phyloP scores from a whole-genome alignment of 192 early-diverging fungal genomes.

The Coemansia sp. region DNA sequence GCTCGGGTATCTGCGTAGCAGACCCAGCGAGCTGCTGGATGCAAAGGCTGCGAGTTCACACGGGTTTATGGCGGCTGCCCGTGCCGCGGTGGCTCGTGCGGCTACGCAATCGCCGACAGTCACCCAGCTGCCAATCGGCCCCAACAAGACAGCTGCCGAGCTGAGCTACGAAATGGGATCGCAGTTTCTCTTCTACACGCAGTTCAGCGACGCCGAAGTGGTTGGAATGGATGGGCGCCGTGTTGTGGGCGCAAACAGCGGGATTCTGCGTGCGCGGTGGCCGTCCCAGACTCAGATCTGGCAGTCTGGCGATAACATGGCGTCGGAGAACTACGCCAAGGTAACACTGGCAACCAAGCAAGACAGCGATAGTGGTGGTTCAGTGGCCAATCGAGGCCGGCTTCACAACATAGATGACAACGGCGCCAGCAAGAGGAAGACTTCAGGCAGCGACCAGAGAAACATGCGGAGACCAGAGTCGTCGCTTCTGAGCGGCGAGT shows the following conservation, averaged over 20 bases:
- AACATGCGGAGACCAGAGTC: conserved; percentile 34
- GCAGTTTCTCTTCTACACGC: conserved; percentile 48
- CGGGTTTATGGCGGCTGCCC: conserved; percentile 22
- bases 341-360: conserved; percentile 1
- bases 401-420: background rate
- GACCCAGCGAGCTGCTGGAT: conserved; percentile 29
- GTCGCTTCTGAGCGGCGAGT: conserved; percentile 31
- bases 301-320: conserved; percentile 19
- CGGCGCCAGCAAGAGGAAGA: background rate
- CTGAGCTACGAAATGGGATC: conserved; percentile 41
- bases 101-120: conserved; percentile 3
- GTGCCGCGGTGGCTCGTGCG: conserved; percentile 22
- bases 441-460: background rate
- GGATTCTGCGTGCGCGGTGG: conserved; percentile 51
- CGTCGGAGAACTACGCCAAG: conserved; percentile 11
- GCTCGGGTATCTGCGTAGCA: conserved; percentile 63
- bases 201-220: conserved; percentile 47
- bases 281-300: conserved; percentile 44
- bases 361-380: conserved; percentile 10
- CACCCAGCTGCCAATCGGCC: conserved; percentile 1
- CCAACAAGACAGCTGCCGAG: conserved; percentile 8
- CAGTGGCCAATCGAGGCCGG: background rate
- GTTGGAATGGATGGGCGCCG: conserved; percentile 28
- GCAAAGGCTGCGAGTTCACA: conserved; percentile 32
- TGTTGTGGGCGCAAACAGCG: conserved; percentile 41